Evolutionary conservation across 768 basidiomycete genomes (phyloP).

Genomic region (Mycena alexandri): DNA sequence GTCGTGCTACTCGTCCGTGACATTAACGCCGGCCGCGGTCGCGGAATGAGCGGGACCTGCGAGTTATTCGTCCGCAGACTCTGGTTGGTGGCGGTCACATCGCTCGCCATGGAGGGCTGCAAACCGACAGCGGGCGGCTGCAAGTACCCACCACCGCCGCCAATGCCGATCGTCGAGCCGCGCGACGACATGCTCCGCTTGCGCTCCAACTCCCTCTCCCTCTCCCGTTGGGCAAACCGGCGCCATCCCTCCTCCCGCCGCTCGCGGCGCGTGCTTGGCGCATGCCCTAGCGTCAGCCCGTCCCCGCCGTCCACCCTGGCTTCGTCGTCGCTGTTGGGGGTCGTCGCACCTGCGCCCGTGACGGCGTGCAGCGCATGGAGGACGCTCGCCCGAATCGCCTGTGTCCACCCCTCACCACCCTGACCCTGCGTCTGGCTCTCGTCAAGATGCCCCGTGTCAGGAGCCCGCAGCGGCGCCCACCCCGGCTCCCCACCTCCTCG

Average conservation of each 20-base stretch:
- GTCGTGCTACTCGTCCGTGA: conserved; percentile 18
- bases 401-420: conserved; percentile 32
- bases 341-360: conserved; percentile 9
- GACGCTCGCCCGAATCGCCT: conserved; percentile 30
- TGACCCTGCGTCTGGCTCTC: too few species aligned
- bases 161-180: background rate
- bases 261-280: conserved; percentile 25
- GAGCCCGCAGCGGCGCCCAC: conserved; percentile 11
- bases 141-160: background rate
- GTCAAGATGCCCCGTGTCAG: too few species aligned
- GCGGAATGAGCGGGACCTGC: conserved; percentile 21
- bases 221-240: conserved; percentile 22
- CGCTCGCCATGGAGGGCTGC: conserved; percentile 14
- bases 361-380: conserved; percentile 24
- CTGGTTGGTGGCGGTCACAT: too few species aligned
- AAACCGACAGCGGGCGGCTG: conserved; percentile 2
- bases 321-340: background rate
- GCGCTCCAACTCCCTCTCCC: background rate
- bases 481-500: too few species aligned
- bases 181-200: background rate
- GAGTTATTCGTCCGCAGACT: conserved; percentile 21
- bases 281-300: conserved; percentile 25
- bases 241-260: conserved; percentile 32
- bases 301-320: conserved; percentile 12
- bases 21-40: conserved; percentile 20